These are phyloP conservation scores for Cyphellophora attinorum DNA, from an alignment of 2,329 filamentous ascomycete species.

Conservation along the genomic window DNA sequence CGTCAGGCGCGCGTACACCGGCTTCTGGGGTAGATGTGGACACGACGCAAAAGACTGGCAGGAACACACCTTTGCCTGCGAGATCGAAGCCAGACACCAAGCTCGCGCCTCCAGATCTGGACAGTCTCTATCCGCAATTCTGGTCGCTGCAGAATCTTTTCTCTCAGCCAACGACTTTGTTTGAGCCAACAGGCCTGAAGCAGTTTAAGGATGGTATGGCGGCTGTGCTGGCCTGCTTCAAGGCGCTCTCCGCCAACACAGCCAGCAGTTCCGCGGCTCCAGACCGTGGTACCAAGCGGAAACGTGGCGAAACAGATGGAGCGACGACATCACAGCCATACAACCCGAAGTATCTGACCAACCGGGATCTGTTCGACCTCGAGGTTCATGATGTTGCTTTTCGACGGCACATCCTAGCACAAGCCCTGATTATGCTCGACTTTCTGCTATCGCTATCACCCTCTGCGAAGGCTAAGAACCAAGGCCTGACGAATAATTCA, in stretches of 20 bases:
- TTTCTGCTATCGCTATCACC: constrained; percentile 86
- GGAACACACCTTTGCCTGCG: constrained; percentile 10
- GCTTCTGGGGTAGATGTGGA: constrained; percentile 21
- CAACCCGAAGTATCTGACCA: constrained; percentile 98
- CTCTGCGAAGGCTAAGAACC: constrained; percentile 66
- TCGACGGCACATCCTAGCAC: constrained; percentile 84
- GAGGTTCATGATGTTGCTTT: constrained; percentile 95
- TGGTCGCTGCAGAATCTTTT: constrained; percentile 91
- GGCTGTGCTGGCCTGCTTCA: constrained; percentile 65
- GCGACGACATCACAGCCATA: constrained; percentile 53
- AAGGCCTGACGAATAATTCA: constrained; percentile 67
- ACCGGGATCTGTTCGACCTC: constrained; percentile 86
- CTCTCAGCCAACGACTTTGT: constrained; percentile 77
- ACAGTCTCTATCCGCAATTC: constrained; percentile 78
- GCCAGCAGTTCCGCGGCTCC: neutral
- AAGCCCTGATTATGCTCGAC: constrained; percentile 87
- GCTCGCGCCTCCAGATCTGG: constrained; percentile 39
- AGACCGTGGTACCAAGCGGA: constrained; percentile 56
- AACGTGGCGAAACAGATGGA: constrained; percentile 44
- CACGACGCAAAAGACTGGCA: constrained; percentile 10
- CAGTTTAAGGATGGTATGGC: constrained; percentile 55
- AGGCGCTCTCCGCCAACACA: constrained; percentile 45
- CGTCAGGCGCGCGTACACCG: constrained; percentile 24
- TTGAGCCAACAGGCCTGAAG: constrained; percentile 59
- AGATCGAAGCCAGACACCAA: constrained; percentile 18